Base-by-base conservation (phyloP, 176 grass and related monocot genomes). In the Carex pumila region DNA sequence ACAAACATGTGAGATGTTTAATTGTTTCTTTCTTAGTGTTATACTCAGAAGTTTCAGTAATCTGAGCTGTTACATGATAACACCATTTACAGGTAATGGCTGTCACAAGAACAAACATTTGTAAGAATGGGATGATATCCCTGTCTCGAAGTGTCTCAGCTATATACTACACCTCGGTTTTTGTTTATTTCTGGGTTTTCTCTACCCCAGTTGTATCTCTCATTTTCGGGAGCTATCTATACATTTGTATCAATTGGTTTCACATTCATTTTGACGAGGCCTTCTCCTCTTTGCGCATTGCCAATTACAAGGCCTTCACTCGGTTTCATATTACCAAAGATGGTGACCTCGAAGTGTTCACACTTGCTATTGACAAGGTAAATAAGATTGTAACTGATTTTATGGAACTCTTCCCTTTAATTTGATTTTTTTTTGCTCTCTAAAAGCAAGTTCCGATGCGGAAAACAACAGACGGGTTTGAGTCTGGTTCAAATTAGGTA, bases 291-390 rank as follows among this genome's bases (percentile, higher is more conserved):
- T 74, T 98, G 13, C 95, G 92, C 49, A 98, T 98, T 17, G 95
- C 95, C 60, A 98, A 98, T 87, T 98, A 92, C 81, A 98, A 98
- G 89, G 90, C 95, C 8, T 91, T 98, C 84, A 98, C 92, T n/a
- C 90, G 95, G 53, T 98, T 98, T 76, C 95, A 93, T 76, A 88
- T 98, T 65, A 94, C 90, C 30, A 85, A 87, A 82, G 71, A 89
- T 61, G 95, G 95, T 11, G 86, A 94, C 81, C 89, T 98, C 22
- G 95, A 98, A 88, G 85, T 91, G 73, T 94, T 94, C 81, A 94
- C 92, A 13, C 92, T 98, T 83, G 95, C 92, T 80, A 91, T 98
- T 85, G 95, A 94, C 86, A 98, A 94, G 92, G 95, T 98, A 90
- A 43, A 84, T 54, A 65, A 71, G 75, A 58, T 21, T 56, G 65